These are phyloP conservation scores for Aspergillus nidulans DNA, from an alignment of 495 filamentous ascomycete genomes.

Conservation along the genomic window DNA sequence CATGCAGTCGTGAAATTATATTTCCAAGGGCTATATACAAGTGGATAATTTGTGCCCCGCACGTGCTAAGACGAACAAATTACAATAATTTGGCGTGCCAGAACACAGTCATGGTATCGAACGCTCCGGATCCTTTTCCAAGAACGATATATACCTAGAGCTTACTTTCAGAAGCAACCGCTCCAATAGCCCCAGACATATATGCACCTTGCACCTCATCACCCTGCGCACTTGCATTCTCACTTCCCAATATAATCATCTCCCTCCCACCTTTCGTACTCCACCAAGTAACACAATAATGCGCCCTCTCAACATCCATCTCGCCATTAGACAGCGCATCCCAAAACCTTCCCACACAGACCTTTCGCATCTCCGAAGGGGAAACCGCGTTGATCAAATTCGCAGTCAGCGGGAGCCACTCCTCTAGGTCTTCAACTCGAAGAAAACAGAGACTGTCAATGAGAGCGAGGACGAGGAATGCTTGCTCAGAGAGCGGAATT, in stretches of 20 bases:
- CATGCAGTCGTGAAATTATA: background rate
- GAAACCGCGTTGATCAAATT: conserved; percentile 59
- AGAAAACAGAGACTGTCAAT: conserved; percentile 79
- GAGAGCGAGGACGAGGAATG: conserved; percentile 71
- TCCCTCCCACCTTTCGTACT: conserved; percentile 63
- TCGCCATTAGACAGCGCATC: conserved; percentile 77
- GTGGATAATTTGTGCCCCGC: background rate
- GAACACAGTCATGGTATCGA: conserved; percentile 13
- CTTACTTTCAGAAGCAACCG: conserved; percentile 39
- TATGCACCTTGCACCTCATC: conserved; percentile 32
- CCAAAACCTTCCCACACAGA: conserved; percentile 77
- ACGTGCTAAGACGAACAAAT: background rate
- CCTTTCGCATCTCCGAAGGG: conserved; percentile 56
- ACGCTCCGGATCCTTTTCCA: background rate
- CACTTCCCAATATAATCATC: conserved; percentile 54
- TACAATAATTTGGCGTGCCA: background rate
- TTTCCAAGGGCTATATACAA: background rate
- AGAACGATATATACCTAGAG: conserved; percentile 18
- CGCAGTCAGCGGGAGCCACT: conserved; percentile 71
- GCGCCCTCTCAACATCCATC: conserved; percentile 85
- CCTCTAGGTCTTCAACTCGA: conserved; percentile 62
- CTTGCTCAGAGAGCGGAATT: conserved; percentile 68
- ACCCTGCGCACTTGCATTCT: conserved; percentile 11
- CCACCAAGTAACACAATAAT: conserved; percentile 88
- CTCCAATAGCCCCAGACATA: conserved; percentile 59